Conservation (phyloP, 352 stramenopile genomes). For the Globisporangium echinulatum region DNA sequence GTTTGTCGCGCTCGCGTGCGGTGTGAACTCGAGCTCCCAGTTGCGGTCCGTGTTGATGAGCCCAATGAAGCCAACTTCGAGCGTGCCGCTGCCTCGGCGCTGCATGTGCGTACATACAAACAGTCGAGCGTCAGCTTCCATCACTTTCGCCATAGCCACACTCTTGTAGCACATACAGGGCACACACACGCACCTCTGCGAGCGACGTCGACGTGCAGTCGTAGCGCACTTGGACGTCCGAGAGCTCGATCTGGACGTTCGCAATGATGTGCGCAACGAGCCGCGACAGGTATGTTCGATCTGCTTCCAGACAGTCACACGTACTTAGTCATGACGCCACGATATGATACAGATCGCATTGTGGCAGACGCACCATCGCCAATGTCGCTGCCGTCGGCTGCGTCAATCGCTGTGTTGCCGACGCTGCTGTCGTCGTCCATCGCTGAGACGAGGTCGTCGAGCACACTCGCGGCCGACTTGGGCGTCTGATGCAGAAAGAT, state of each 20-base stretch:
- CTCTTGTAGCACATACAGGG: too few relatives aligned
- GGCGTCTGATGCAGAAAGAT: constrained; percentile 62
- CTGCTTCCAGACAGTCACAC: constrained; percentile 12
- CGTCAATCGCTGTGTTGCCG: constrained; percentile 13
- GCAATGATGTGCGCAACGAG: constrained; percentile 80
- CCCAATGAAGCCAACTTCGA: constrained; percentile 57
- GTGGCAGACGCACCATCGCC: constrained; percentile 25
- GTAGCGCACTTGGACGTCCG: constrained; percentile 78
- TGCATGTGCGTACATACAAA: constrained; percentile 14
- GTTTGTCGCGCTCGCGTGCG: constrained; percentile 67
- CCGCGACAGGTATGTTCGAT: constrained; percentile 77
- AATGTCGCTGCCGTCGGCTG: constrained; percentile 22
- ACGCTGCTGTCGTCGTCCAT: constrained; percentile 16
- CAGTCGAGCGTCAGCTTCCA: too few relatives aligned
- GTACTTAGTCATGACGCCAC: neutral
- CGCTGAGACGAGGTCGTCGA: constrained; percentile 14
- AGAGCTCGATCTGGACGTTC: constrained; percentile 83
- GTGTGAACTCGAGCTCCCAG: constrained; percentile 72
- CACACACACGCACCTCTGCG: constrained; percentile 36
- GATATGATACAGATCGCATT: neutral
- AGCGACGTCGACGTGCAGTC: constrained; percentile 62
- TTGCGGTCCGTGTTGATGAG: constrained; percentile 74
- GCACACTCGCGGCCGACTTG: constrained; percentile 9
- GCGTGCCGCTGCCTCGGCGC: constrained; percentile 55
- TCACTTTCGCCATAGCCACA: neutral